Evolutionary conservation across 2,329 filamentous ascomycete genomes (phyloP), one percentile per base, ranked within the genome.

Genomic region (Beauveria brongniartii): DNA sequence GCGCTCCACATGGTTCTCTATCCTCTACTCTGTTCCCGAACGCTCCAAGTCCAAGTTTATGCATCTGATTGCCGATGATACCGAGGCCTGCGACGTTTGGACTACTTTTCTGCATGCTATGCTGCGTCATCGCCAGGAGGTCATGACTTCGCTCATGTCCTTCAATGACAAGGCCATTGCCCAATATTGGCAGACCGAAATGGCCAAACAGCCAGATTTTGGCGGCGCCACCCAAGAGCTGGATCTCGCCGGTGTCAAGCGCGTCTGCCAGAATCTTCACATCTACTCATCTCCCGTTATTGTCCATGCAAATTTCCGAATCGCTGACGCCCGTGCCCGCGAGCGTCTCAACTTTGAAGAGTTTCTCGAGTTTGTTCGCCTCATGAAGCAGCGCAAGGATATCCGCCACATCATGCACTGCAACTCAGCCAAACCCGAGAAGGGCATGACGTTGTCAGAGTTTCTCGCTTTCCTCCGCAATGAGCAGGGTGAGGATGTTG

Each of bases 81-180:
- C 86, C 52, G 83, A 86, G 65, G 84, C 86, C 8, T 88, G 93
- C 67, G 80, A 85, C 34, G 79, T 90, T 28, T 97, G 93, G 94
- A 91, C 88, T 1, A 84, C 84, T 18, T 93, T 92, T 2, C 81
- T 99, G 16, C 89, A 96, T 63, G 85, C 87, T 56, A 89, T 97
- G 65, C 88, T 91, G 46, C 89, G 89, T 67, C 90, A 96, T 70
- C 86, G 94, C 59, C 91, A 95, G 64, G 90, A 92, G 59, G 83
- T 94, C 68, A 96, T 97, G 89, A 87, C 90, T 14, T 94, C 91
- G 6, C 77, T 99, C 61, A 90, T 93, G 73, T 86, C 90, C 5
- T 95, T 92, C 70, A 87, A 90, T 65, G 87, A 96, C 69, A 88
- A 88, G 66, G 91, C 91, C 53, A 84, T 97, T 57, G 86, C 86